Percentiles rank a stretch among this genome's conserved stretches.
These are phyloP conservation scores for Tephrocybe rancida DNA, from an alignment of 768 basidiomycete species.

Conservation along the genomic window DNA sequence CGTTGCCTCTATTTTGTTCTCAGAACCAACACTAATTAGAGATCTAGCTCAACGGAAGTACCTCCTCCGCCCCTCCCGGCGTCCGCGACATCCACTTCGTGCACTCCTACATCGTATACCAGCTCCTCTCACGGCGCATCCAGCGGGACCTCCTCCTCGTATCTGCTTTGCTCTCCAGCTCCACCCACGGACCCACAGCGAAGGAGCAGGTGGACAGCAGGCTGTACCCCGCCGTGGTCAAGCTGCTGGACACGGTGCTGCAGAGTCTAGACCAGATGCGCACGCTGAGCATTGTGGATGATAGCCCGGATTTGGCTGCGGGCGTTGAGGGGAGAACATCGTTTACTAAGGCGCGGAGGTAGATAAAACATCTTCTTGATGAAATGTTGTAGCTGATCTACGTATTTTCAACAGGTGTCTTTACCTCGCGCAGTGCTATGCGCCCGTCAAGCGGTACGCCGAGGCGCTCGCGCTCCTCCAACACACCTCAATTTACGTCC, in stretches of 20 bases:
- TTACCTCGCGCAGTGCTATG: slow-evolving; percentile 78
- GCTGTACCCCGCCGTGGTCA: slow-evolving; percentile 86
- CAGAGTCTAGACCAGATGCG: slow-evolving; percentile 88
- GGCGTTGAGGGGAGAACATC: slow-evolving; percentile 77
- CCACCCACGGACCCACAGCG: slow-evolving; percentile 15
- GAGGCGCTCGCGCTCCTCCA: slow-evolving; percentile 74
- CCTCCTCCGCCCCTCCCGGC: slow-evolving; percentile 35
- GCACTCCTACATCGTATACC: slow-evolving; percentile 86
- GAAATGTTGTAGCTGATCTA: no score
- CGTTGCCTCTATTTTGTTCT: slow-evolving; percentile 1
- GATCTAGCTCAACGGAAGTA: slow-evolving; percentile 42
- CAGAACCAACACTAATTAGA: slow-evolving; percentile 8
- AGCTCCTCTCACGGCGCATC: slow-evolving; percentile 84
- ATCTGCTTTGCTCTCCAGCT: slow-evolving; percentile 57
- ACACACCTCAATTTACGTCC: slow-evolving; percentile 71
- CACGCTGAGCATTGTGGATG: slow-evolving; percentile 82
- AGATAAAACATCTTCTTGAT: slow-evolving; percentile 10
- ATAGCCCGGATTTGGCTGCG: slow-evolving; percentile 79
- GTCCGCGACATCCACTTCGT: slow-evolving; percentile 81
- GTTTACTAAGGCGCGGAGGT: slow-evolving; percentile 78
- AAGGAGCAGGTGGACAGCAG: slow-evolving; percentile 62
- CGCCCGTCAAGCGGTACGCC: slow-evolving; percentile 66
- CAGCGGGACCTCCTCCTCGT: slow-evolving; percentile 86
- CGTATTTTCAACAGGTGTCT: slow-evolving; percentile 50
- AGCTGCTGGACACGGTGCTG: slow-evolving; percentile 82